Evolutionary conservation across 768 basidiomycete genomes (phyloP), one percentile per base, ranked within the genome.

Genomic region (Holtermanniella nyarrowii): DNA sequence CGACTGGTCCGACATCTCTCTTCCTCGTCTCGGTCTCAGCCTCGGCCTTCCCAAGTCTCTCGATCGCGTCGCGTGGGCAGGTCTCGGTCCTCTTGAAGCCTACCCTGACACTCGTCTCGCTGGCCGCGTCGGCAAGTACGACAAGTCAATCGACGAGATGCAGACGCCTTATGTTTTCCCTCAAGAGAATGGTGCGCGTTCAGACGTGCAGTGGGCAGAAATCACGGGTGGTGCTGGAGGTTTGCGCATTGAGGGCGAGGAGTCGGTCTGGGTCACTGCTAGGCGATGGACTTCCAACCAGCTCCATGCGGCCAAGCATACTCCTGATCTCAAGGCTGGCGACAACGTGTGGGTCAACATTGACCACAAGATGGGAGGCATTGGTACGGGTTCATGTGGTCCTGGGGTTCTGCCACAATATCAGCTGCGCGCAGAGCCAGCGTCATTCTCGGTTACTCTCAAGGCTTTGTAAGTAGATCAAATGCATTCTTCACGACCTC

Each of bases 101-200:
- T 52, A 52, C 39, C 26, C 44, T 22, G 51, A 52, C 26, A 31
- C 51, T 10, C 21, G 21, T 16, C 13, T 11, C 3, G 51, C 25
- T n/a, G 44, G 18, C 21, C 51, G 44, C 11, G 16, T 46, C 12
- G 45, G 51, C 27, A 18, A 16, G 5, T 46, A 25, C 5, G 5
- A 14, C 5, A 14, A 13, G 40, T 14, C 44, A 11, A 39, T 52
- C 25, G 51, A 52, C 44, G 45, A 52, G 23, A 46, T 52, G 44
- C 51, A 52, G 45, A 52, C 51, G 4, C 26, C 31, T 26, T 52
- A 52, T 21, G 51, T 52, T 18, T 23, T 21, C 23, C 51, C 51
- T 21, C 51, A 52, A 39, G 51, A 52, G 45, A 52, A 52, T 41
- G 51, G 51, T 11, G 41, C 24, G 21, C 51, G 51, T 16, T 22